Evolutionary conservation across 768 basidiomycete genomes (phyloP), one percentile per base, ranked within the genome.

Genomic region (Lentinus tigrinus): DNA sequence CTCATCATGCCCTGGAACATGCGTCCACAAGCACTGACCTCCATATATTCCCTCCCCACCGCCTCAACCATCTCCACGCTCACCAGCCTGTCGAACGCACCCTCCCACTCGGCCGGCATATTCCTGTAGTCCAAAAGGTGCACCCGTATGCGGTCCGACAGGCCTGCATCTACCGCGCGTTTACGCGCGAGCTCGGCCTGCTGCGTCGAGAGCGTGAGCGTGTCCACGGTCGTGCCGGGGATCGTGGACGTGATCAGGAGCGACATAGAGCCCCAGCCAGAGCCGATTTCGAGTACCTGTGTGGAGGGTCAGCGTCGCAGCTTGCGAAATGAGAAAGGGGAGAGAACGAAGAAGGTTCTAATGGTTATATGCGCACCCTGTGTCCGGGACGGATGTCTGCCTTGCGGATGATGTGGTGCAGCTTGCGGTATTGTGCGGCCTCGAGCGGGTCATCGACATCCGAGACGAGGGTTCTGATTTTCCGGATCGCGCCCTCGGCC

Each of bases 1-100:
- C 43, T 10, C 2, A 17, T 7, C 14, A n/a, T n/a, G n/a, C n/a
- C 19, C 31, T 39, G 10, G 16, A 47, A 37, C 21, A 26, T 21
- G 8, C 10, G 19, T 17, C 0, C 13, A 4, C 3, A 19, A 14
- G 17, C 10, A 50, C 66, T 31, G 39, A 74, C 78, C 52, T 81
- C 77, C 63, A 89, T 71, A 65, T 82, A 90, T 60, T 88, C 85
- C 44, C 75, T 73, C 5, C 87, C 88, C 9, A 91, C 88, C 0
- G 83, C 85, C 67, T 90, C 88, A 4, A 91, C 81, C 88, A 91
- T 90, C 74, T 89, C 89, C 47, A 89, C 76, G 59, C 87, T 89
- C 26, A 91, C 77, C 19, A 91, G 76, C 9, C 89, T 70, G 63
- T 91, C 86, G 64, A 91, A 92, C 6, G 72, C 63, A 19, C 81